Base-by-base conservation (phyloP, 345 rosid genomes). In the Populus tremula region DNA sequence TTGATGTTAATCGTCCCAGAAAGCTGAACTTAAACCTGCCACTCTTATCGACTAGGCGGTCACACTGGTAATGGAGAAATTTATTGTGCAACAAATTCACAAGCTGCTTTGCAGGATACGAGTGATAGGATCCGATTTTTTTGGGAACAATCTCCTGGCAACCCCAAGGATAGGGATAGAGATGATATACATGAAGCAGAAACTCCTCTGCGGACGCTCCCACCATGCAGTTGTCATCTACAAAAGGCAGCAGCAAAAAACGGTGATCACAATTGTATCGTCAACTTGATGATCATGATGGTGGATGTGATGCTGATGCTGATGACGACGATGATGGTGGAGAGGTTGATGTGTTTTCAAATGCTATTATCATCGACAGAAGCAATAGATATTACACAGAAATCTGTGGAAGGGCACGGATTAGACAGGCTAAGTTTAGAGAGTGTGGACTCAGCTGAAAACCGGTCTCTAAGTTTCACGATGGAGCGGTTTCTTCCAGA, bases 131-230 rank as follows among this genome's bases (percentile, higher is more conserved):
- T 95, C 67, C 99, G 98, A 0, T 93, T 95, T 76, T 90, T 90
- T 35, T 93, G 99, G 98, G 99, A 95, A 81, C 87, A 86, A 20
- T 83, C 89, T 81, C 97, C 99, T 0, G 99, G 98, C 4, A 85
- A 80, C 87, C 99, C 97, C 54, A 92, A 89, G 77, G 77, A 84
- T 62, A 29, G 20, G 9, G 74, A 71, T 49, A 80, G 67, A 61
- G 31, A 67, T 33, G 85, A 80, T 43, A 11, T 14, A 5, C 74
- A 66, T 8, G 91, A 84, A 9, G 72, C 70, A 5, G 87, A 77
- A 41, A 91, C 96, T 17, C 97, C 96, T 18, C 90, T 91, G 5
- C 94, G 88, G 1, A 88, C 80, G 78, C 91, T 80, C 45, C 96
- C 97, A 11, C 97, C 98, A 0, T 78, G 90, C 69, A 85, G 92